A percentile compares a stretch with the other conserved stretches of the same genome.
These are phyloP conservation scores for Claviceps pusilla DNA, from an alignment of 2,329 filamentous ascomycete genomes.

Conservation along the genomic window DNA sequence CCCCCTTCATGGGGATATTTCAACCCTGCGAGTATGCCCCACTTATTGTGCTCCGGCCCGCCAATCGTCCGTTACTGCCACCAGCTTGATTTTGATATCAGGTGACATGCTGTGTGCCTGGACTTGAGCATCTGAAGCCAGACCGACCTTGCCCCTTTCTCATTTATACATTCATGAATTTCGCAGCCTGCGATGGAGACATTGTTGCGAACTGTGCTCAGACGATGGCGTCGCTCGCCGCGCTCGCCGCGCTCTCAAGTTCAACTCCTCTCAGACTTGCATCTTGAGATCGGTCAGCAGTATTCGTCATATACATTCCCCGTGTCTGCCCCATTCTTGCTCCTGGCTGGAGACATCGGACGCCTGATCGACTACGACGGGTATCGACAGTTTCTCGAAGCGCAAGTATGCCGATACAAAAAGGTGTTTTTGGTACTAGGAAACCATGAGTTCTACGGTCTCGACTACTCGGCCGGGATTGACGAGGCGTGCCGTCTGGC, in stretches of 20 bases:
- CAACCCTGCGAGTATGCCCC: too few species aligned
- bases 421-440: slow-evolving; percentile 33
- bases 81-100: too few species aligned
- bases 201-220: not conserved
- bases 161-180: too few species aligned
- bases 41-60: too few species aligned
- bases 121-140: too few species aligned
- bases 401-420: slow-evolving; percentile 26
- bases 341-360: slow-evolving; percentile 37
- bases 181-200: slow-evolving; percentile 1
- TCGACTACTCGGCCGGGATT: slow-evolving; percentile 23
- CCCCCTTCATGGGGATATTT: too few species aligned
- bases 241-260: not conserved
- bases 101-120: too few species aligned
- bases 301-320: slow-evolving; percentile 28
- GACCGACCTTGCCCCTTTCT: too few species aligned
- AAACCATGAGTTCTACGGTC: slow-evolving; percentile 39
- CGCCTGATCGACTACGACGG: slow-evolving; percentile 29
- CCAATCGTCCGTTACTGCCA: too few species aligned
- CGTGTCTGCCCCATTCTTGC: slow-evolving; percentile 24
- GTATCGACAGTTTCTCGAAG: slow-evolving; percentile 28
- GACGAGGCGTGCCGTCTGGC: slow-evolving; percentile 21
- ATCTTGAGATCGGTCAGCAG: slow-evolving; percentile 31
- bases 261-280: slow-evolving; percentile 31
- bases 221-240: not conserved